Base-by-base conservation (phyloP, 352 stramenopile species). In the Stephanocyclus meneghinianus region DNA sequence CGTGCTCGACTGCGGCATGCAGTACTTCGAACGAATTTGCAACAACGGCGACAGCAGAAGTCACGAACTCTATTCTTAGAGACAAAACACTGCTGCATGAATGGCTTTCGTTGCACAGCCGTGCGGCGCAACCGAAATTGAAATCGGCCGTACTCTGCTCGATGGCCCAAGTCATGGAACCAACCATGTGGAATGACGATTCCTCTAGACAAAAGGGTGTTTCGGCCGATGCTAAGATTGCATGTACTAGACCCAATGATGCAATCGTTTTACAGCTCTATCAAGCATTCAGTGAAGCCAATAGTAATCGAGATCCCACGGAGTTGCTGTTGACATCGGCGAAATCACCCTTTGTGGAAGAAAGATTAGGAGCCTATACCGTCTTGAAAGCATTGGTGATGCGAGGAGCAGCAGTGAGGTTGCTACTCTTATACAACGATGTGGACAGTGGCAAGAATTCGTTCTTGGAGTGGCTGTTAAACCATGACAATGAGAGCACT, bases 331-430 rank as follows among this genome's bases (percentile, higher is more conserved):
- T 82, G 11, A 15, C 68, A 74, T 82, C 75, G 29, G 75, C 75
- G 4, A 82, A 82, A 67, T 82, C 75, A 32, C 75, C 75, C 2
- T 82, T 82, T 51, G 61, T 74, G 42, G 75, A 82, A 77, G 75
- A 82, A 35, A 62, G 75, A 69, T 48, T 82, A 26, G 75, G 67
- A 42, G 75, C 68, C 35, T 82, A 77, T 37, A 71, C 62, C 16
- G 37, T 82, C 4, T 57, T 82, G 15, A 45, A 57, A 47, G 67
- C 75, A 51, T 16, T 82, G 42, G 67, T 73, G 53, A 77, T 76
- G 67, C 50, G 75, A 51, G 57, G 61, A 45, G 57, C 48, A 42
- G 30, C 60, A 35, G 9, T 82, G 5, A 40, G 66, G 35, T 53
- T 82, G 47, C 51, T 82, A 15, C 56, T 82, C 37, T 29, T 77